Evolutionary conservation across 805 yeast species (phyloP), one percentile per base, ranked within the genome.

Genomic region (Wickerhamia fluorescens): DNA sequence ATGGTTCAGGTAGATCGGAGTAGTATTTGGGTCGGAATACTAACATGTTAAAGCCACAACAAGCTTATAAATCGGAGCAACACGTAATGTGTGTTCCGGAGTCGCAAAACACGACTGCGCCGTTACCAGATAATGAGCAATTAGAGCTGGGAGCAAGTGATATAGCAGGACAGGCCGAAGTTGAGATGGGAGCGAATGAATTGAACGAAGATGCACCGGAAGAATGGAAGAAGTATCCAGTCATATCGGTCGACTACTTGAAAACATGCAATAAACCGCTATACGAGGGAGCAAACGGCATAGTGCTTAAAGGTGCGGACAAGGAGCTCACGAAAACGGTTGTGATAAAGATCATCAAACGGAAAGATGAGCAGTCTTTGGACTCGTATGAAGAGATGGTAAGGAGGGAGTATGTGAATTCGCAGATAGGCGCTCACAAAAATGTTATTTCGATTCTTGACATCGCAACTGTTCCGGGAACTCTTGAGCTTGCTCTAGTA

Each of bases 251-350:
- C 12, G 48, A 52, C 19, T 58, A 54, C 44, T 26, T 42, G 20
- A 52, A 44, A 28, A 22, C 43, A 7, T 37, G 47, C 16, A 45
- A 51, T 23, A 46, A 43, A 23, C 62, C 65, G 13, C 37, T 59
- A 15, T 62, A 55, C 37, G 69, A 63, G 36, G 67, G 69, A 7
- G 65, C 66, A 8, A 62, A 62, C 37, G 69, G 69, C 6, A 39
- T 53, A 5, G 43, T 63, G 5, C 42, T 38, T 27, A 58, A 56
- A 31, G 68, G 61, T 9, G 25, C 49, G 2, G 51, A 46, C 29
- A 44, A 44, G 12, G 9, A 32, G 3, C 40, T 37, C 14, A 41
- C 44, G 6, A 23, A 36, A 16, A 33, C 35, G 3, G 38, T 59
- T 11, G 55, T 58, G 11, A 44, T 62, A 25, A 63, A 62, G 32